Evolutionary conservation across 2,329 filamentous ascomycete genomes (phyloP), one percentile per base, ranked within the genome.

Genomic region (Nothophoma quercina): DNA sequence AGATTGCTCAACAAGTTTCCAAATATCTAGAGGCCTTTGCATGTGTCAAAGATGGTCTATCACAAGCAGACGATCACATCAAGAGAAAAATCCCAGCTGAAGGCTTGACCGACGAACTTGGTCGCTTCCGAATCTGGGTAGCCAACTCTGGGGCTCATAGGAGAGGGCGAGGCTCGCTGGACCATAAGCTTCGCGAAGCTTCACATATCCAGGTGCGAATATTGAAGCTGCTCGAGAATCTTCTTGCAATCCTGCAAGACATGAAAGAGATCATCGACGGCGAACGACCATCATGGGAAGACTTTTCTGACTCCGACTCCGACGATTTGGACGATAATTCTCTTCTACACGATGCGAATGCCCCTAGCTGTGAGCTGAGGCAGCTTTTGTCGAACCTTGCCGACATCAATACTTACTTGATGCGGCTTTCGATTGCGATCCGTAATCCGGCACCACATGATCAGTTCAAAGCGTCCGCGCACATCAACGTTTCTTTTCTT

Each of bases 81-180:
- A 59, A 25, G 36, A 6, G 15, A 26, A 58, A 62, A 29, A 13
- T 59, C 19, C 28, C 32, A 8, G 44, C 44, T 6, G 42, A 25
- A 10, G 28, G 8, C 5, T 30, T 32, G 19, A 28, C 58, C 16
- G 67, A 70, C 30, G 58, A 62, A 33, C 35, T 64, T 4, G 69
- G 63, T 4, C 59, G 67, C 7, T 70, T 72, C 44, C 62, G 62
- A 32, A 26, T 72, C 6, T 75, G 71, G 72, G 62, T 61, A 13
- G 65, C 60, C 13, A 73, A 74, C 46, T 53, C 64, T 25, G 70
- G 64, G n/a, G 71, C 72, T 15, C 70, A 74, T 51, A 59, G 62
- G 1, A 55, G 18, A 33, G 67, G 69, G 5, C 58, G 55, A 29
- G 54, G 62, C 23, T 74, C 70, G 1, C 61, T 75, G 1, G 68